Conservation (phyloP, 768 basidiomycete genomes). For the Pleurotus pulmonarius region DNA sequence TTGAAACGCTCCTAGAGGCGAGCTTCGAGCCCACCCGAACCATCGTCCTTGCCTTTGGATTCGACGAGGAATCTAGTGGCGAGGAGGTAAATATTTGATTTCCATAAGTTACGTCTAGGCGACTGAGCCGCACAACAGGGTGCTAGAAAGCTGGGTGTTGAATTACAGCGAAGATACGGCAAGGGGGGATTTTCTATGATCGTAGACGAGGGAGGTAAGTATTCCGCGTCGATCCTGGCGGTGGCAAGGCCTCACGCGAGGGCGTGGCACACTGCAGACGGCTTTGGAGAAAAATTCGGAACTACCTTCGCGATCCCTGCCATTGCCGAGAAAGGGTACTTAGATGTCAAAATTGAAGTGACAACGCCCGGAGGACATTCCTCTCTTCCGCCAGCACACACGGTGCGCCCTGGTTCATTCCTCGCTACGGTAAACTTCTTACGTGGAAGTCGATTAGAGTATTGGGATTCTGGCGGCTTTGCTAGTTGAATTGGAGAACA, state of each 20-base stretch:
- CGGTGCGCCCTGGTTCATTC: slow-evolving; percentile 35
- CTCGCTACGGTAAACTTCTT: not conserved
- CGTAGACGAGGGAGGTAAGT: slow-evolving; percentile 80
- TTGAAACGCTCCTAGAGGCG: slow-evolving; percentile 60
- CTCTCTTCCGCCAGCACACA: slow-evolving; percentile 78
- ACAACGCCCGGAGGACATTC: slow-evolving; percentile 79
- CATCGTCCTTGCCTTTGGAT: slow-evolving; percentile 63
- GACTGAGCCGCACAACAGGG: slow-evolving; percentile 37
- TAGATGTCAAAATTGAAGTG: slow-evolving; percentile 64
- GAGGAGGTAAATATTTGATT: slow-evolving; percentile 26
- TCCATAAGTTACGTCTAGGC: not conserved
- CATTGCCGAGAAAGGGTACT: slow-evolving; percentile 71
- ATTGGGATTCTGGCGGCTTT: slow-evolving; percentile 59
- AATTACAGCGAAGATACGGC: slow-evolving; percentile 62
- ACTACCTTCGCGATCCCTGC: slow-evolving; percentile 57
- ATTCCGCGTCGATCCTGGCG: not conserved
- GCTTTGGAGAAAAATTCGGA: slow-evolving; percentile 47
- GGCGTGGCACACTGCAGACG: slow-evolving; percentile 19
- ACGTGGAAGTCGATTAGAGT: slow-evolving; percentile 19
- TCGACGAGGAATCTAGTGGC: slow-evolving; percentile 72
- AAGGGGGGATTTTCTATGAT: slow-evolving; percentile 69
- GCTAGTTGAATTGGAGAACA: slow-evolving; percentile 43
- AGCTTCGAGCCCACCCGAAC: slow-evolving; percentile 64
- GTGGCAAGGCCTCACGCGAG: not conserved
- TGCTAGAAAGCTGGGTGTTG: slow-evolving; percentile 41